Percentiles rank a stretch among this genome's conserved stretches.
Conservation (phyloP, 371 early-diverging fungal genomes). For the Choanephora cucurbitarum region DNA sequence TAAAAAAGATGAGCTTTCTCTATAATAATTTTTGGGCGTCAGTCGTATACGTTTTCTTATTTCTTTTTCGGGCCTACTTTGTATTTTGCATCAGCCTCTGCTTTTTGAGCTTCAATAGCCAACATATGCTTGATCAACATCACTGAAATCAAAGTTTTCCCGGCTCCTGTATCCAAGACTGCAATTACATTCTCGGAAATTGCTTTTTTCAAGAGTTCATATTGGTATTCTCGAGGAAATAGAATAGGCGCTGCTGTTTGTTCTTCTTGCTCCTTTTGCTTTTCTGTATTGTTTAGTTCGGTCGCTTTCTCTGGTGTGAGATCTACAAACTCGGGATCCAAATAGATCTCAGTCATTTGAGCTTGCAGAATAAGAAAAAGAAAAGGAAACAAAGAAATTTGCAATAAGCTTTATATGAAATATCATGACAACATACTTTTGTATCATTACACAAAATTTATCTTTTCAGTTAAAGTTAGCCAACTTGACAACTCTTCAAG, state of each 20-base stretch:
- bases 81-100: constrained; percentile 14
- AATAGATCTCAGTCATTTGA: neutral
- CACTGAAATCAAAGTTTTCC: constrained; percentile 86
- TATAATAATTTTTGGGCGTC: constrained; percentile 7
- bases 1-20: constrained; percentile 62
- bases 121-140: constrained; percentile 79
- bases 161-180: constrained; percentile 88
- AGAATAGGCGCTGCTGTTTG: neutral
- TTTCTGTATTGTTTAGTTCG: neutral
- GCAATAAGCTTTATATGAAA: no score
- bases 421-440: no score
- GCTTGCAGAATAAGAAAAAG: neutral
- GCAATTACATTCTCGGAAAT: constrained; percentile 72
- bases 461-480: no score
- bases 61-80: neutral
- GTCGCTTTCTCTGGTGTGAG: neutral
- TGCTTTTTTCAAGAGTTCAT: constrained; percentile 70
- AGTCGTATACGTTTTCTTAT: no score
- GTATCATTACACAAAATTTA: no score
- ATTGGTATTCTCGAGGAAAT: constrained; percentile 72
- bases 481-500: no score
- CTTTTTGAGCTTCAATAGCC: constrained; percentile 23
- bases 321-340: constrained; percentile 6
- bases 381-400: neutral
- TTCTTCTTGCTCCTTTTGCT: neutral